Conservation (phyloP, 1,284 basidiomycete species). For the Ganoderma boninense region DNA sequence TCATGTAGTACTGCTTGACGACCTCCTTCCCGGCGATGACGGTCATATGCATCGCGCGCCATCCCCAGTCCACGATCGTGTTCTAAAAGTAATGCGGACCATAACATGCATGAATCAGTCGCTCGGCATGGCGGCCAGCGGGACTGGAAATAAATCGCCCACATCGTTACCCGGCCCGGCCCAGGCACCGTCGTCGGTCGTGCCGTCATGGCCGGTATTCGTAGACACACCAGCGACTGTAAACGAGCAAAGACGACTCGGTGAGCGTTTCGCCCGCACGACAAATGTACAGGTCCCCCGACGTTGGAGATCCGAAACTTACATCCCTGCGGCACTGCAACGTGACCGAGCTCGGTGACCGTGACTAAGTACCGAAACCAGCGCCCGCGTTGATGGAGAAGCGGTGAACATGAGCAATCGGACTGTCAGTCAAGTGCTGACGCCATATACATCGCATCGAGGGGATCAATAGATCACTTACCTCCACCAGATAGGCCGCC, state of each 20-base stretch:
- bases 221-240: slow-evolving; percentile 41
- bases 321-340: slow-evolving; percentile 40
- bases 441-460: background rate
- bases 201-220: slow-evolving; percentile 38
- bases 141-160: slow-evolving; percentile 8
- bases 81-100: slow-evolving; percentile 28
- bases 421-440: background rate
- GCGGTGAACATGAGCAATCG: background rate
- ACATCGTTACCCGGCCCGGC: slow-evolving; percentile 41
- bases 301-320: background rate
- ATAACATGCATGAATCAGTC: background rate
- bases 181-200: slow-evolving; percentile 33
- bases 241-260: background rate
- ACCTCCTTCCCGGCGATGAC: slow-evolving; percentile 40
- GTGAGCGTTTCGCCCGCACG: background rate
- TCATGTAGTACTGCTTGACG: slow-evolving; percentile 37
- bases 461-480: slow-evolving; percentile 14
- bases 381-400: background rate
- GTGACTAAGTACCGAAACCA: slow-evolving; percentile 25
- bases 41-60: slow-evolving; percentile 40
- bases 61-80: slow-evolving; percentile 42
- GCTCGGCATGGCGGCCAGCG: background rate
- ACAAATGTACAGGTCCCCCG: background rate
- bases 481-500: slow-evolving; percentile 41
- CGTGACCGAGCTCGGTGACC: slow-evolving; percentile 38